Evolutionary conservation across 2,329 filamentous ascomycete genomes (phyloP).

Genomic region (Trichoderma sp.): DNA sequence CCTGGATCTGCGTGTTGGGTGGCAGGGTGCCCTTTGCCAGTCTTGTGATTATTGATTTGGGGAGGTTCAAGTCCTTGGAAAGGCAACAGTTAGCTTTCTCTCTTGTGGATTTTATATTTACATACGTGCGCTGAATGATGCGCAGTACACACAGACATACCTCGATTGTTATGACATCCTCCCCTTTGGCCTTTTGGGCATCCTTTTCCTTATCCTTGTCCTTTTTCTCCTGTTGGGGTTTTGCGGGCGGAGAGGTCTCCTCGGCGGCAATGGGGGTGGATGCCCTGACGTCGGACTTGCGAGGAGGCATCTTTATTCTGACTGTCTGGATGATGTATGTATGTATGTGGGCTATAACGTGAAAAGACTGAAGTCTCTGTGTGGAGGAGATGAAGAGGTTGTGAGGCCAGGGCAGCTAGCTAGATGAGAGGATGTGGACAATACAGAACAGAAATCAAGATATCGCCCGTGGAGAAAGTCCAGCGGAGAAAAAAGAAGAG

Average conservation of each 20-base stretch:
- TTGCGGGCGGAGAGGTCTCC: slow-evolving; percentile 30
- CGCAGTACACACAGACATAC: slow-evolving; percentile 37
- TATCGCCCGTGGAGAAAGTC: not conserved
- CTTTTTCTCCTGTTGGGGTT: slow-evolving; percentile 38
- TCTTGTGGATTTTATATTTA: not conserved
- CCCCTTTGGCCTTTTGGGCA: slow-evolving; percentile 34
- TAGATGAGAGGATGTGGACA: not conserved
- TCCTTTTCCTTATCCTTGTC: slow-evolving; percentile 41
- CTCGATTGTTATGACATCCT: slow-evolving; percentile 55
- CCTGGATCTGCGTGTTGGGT: slow-evolving; percentile 79
- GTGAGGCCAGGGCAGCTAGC: not conserved
- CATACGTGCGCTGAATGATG: not conserved
- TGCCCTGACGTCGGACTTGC: slow-evolving; percentile 50
- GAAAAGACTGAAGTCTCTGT: not conserved
- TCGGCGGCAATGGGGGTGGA: slow-evolving; percentile 30
- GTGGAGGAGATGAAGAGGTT: not conserved
- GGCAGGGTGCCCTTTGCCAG: slow-evolving; percentile 79
- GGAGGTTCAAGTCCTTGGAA: slow-evolving; percentile 69
- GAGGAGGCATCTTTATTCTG: slow-evolving; percentile 51
- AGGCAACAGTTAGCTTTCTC: not conserved
- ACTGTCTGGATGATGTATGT: not conserved
- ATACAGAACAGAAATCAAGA: not conserved
- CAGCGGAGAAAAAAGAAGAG: not conserved
- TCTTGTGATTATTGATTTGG: slow-evolving; percentile 78
- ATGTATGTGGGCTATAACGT: not conserved